Evolutionary conservation across 306 rosid genomes (phyloP).

Genomic region (Pueraria montana): DNA sequence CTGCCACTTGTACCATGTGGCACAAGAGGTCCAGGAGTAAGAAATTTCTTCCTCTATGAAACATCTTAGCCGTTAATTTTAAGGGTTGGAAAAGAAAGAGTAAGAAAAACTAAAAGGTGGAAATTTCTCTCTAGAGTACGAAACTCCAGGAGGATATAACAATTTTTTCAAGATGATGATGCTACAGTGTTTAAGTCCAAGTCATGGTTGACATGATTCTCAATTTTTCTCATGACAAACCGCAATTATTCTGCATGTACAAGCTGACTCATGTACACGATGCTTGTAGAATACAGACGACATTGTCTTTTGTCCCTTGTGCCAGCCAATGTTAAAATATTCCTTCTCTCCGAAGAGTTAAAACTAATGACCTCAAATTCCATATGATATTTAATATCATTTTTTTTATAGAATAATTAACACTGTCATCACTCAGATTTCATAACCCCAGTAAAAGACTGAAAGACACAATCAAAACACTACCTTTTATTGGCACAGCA

Average conservation of each 20-base stretch:
- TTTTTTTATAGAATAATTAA: neutral
- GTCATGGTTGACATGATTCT: slow-evolving; percentile 27
- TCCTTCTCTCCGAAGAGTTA: neutral
- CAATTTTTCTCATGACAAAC: slow-evolving; percentile 4
- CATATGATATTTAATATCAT: neutral
- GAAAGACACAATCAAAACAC: slow-evolving; percentile 3
- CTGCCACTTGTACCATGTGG: slow-evolving; percentile 13
- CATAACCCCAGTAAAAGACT: neutral
- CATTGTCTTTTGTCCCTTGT: slow-evolving; percentile 32
- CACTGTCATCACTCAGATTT: slow-evolving; percentile 9
- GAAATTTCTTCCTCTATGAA: neutral
- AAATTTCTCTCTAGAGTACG: neutral
- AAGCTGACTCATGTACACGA: slow-evolving; percentile 52
- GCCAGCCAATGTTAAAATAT: neutral
- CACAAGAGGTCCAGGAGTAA: slow-evolving; percentile 1
- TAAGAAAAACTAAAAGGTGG: neutral
- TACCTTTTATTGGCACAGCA: neutral
- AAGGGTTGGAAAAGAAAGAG: neutral
- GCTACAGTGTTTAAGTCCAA: neutral
- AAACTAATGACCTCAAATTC: slow-evolving; percentile 13
- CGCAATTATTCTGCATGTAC: slow-evolving; percentile 25
- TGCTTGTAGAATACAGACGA: slow-evolving; percentile 34
- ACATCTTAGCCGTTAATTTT: neutral
- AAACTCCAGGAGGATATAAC: neutral
- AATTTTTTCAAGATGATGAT: slow-evolving; percentile 15